A percentile compares a stretch with the other conserved stretches of the same genome.
These are phyloP conservation scores for Strobilomyces dryophilus DNA, from an alignment of 768 basidiomycete species.

Conservation along the genomic window DNA sequence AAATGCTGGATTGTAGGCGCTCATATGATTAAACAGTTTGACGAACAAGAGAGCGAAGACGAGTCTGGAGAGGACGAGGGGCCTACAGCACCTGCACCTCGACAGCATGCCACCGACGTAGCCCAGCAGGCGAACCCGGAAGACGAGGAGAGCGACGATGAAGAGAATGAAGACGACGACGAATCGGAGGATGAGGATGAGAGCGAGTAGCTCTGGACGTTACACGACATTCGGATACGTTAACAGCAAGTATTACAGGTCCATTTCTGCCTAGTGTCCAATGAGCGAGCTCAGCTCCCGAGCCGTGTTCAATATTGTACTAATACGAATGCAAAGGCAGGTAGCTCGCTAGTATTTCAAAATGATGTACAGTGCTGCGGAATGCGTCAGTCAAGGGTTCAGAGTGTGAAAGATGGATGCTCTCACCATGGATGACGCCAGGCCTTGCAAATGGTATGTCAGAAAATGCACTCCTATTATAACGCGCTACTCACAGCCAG, in stretches of 20 bases:
- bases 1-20: constrained; percentile 69
- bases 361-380: constrained; percentile 73
- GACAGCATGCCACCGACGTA: background rate
- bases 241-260: background rate
- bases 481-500: constrained; percentile 55
- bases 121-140: background rate
- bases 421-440: constrained; percentile 67
- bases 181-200: background rate
- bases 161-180: constrained; percentile 5
- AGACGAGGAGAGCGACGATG: constrained; percentile 10
- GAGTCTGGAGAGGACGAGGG: constrained; percentile 32
- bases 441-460: constrained; percentile 42
- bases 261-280: background rate
- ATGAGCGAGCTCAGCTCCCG: background rate
- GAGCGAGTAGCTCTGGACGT: constrained; percentile 8
- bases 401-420: background rate
- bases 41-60: constrained; percentile 65
- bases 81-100: background rate
- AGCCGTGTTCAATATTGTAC: background rate
- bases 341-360: constrained; percentile 52
- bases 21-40: constrained; percentile 77
- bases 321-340: background rate
- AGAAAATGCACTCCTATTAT: background rate
- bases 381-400: constrained; percentile 10
- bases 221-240: constrained; percentile 6